Evolutionary conservation across 371 early-diverging fungal species (phyloP).

Genomic region (Mortierella sp.): DNA sequence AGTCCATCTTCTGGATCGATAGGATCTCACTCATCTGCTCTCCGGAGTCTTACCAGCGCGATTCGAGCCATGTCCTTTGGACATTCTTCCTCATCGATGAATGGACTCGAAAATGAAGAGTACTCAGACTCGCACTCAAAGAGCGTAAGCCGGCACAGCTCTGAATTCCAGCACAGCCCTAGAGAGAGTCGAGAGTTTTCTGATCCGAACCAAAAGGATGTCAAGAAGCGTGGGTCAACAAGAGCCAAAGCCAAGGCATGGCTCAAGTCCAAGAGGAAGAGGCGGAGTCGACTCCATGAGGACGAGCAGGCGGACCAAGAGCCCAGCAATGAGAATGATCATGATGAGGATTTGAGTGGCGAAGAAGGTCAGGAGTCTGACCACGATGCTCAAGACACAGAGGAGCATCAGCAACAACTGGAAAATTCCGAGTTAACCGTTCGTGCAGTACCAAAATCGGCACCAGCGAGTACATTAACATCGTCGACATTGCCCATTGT

Average conservation of each 20-base stretch:
- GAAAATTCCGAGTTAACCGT: conserved; percentile 4
- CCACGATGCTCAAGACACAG: conserved; percentile 6
- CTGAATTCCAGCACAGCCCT: conserved; percentile 18
- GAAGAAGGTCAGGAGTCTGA: conserved; percentile 20
- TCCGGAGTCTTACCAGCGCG: conserved; percentile 41
- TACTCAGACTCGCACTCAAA: conserved; percentile 3
- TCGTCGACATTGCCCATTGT: background rate
- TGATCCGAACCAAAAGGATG: conserved; percentile 31
- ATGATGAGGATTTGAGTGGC: conserved; percentile 16
- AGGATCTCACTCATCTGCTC: conserved; percentile 22
- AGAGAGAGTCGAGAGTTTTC: conserved; percentile 33
- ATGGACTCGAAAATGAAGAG: background rate
- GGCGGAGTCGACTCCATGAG: conserved; percentile 11
- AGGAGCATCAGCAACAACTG: background rate
- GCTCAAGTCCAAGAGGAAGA: conserved; percentile 45
- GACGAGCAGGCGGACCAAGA: conserved; percentile 6
- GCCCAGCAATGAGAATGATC: background rate
- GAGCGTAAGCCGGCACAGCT: background rate
- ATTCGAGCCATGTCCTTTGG: conserved; percentile 52
- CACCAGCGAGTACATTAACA: conserved; percentile 10
- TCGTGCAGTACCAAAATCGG: conserved; percentile 19
- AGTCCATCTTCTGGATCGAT: conserved; percentile 13
- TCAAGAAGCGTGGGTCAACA: conserved; percentile 37
- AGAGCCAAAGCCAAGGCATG: conserved; percentile 54
- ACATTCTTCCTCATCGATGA: conserved; percentile 7